These are phyloP conservation scores for Trichoderma oligosporum DNA, from an alignment of 2,329 filamentous ascomycete genomes.

Conservation along the genomic window DNA sequence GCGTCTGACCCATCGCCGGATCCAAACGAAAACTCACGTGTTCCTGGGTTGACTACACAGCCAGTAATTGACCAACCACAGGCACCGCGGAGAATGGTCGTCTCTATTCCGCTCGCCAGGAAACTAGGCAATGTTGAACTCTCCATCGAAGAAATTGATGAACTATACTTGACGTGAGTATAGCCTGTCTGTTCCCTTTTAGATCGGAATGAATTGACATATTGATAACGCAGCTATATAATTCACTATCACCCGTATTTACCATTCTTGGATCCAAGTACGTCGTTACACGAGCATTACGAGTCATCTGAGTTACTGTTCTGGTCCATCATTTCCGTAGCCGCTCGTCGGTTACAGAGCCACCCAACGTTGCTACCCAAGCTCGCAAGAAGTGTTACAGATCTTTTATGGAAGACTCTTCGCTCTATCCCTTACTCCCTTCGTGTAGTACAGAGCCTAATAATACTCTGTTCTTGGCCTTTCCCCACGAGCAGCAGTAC, in stretches of 20 bases:
- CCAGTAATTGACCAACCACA: conserved; percentile 9
- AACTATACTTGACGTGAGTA: not conserved
- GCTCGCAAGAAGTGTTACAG: conserved; percentile 5
- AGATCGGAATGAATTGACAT: not conserved
- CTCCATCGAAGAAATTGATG: conserved; percentile 11
- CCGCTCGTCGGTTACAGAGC: conserved; percentile 3
- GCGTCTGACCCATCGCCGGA: not conserved
- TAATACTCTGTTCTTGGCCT: conserved; percentile 6
- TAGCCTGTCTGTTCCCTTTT: not conserved
- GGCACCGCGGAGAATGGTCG: not conserved
- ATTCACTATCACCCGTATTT: conserved; percentile 6
- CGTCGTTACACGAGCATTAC: not conserved
- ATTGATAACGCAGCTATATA: not conserved
- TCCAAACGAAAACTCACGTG: conserved; percentile 4
- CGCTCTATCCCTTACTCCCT: conserved; percentile 12
- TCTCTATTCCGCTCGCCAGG: not conserved
- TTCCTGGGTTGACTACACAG: conserved; percentile 3
- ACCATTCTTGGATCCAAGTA: conserved; percentile 1
- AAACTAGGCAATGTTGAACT: conserved; percentile 9
- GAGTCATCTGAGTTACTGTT: conserved; percentile 4
- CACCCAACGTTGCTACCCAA: conserved; percentile 2
- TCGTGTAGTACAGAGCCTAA: not conserved
- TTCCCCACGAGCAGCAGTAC: conserved; percentile 14
- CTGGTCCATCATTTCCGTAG: conserved; percentile 12
- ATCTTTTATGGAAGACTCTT: conserved; percentile 1